phyloP scores from a whole-genome alignment of 75 land plant genomes.

The Sequoiadendron giganteum region DNA sequence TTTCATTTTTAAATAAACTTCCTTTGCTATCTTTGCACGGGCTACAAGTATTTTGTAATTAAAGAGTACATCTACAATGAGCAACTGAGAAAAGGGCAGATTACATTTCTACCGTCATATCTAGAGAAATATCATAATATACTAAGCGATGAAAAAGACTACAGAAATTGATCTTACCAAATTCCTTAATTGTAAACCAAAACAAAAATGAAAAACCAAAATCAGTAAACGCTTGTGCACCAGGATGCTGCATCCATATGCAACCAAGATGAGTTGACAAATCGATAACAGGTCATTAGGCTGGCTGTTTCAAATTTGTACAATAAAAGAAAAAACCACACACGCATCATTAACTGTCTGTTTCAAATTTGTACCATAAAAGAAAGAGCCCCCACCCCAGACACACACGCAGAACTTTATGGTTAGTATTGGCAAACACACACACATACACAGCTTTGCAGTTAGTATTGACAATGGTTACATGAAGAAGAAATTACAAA shows the following conservation, averaged over 20 bases:
- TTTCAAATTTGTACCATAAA: background rate
- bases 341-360: background rate
- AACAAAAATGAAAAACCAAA: background rate
- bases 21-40: background rate
- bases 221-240: background rate
- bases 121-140: no score
- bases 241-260: background rate
- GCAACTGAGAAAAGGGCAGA: background rate
- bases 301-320: background rate
- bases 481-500: background rate
- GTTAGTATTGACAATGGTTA: background rate
- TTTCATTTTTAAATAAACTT: no score
- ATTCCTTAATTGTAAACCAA: background rate
- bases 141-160: background rate
- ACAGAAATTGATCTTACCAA: background rate
- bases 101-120: no score
- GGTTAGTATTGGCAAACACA: background rate
- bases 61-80: background rate
- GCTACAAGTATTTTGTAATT: background rate
- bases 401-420: background rate
- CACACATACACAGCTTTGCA: background rate
- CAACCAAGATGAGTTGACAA: background rate
- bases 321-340: background rate
- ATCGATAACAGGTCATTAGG: background rate
- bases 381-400: no score